phyloP scores from a whole-genome alignment of 768 basidiomycete species.

The Cystobasidium ongulense region DNA sequence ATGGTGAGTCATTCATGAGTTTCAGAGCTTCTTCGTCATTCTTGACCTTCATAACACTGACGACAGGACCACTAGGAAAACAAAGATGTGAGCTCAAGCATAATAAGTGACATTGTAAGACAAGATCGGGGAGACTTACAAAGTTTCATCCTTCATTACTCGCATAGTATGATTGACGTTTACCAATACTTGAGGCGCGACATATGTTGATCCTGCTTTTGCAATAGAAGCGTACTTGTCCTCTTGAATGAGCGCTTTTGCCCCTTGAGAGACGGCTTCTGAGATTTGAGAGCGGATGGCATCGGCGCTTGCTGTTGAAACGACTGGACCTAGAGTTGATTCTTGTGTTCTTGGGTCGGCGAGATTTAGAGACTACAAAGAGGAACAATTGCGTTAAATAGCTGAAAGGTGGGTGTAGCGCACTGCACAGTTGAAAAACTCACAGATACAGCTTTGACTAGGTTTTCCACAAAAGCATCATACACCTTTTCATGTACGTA shows the following conservation, averaged over 20 bases:
- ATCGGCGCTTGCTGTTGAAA: constrained; percentile 75
- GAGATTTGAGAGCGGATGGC: constrained; percentile 75
- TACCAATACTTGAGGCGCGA: constrained; percentile 82
- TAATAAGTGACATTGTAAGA: background rate
- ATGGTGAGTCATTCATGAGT: constrained; percentile 93
- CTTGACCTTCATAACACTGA: constrained; percentile 84
- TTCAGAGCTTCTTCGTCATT: constrained; percentile 78
- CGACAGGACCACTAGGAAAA: constrained; percentile 58
- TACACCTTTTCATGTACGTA: constrained; percentile 83
- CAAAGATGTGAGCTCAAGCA: background rate
- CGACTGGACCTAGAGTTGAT: constrained; percentile 84
- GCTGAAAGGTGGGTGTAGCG: background rate
- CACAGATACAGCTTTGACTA: constrained; percentile 67
- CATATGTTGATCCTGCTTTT: constrained; percentile 66
- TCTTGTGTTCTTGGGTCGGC: constrained; percentile 70
- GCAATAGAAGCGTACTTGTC: constrained; percentile 58
- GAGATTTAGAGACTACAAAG: constrained; percentile 63
- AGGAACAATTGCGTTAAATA: background rate
- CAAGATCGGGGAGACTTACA: constrained; percentile 41
- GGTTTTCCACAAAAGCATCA: constrained; percentile 66
- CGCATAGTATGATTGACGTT: constrained; percentile 88
- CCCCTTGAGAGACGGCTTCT: constrained; percentile 77
- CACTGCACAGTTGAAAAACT: too few relatives aligned
- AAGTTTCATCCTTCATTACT: constrained; percentile 65
- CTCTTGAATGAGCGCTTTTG: constrained; percentile 64